phyloP scores from a whole-genome alignment of 257 asterid species.

The Solanum okadae region DNA sequence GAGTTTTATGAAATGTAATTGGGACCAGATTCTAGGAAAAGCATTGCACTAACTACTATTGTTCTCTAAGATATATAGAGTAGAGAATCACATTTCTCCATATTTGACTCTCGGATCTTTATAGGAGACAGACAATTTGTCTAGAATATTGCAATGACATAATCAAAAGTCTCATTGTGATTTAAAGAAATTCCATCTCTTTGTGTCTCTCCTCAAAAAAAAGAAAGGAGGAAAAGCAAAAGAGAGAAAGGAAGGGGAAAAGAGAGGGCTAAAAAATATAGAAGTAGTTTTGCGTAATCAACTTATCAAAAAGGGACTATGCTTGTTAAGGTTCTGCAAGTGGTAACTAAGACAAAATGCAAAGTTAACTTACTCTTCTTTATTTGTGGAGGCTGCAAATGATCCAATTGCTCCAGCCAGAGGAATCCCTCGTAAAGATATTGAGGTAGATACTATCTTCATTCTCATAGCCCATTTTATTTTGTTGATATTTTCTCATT shows the following conservation, averaged over 20 bases:
- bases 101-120: not conserved
- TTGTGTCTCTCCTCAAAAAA: not conserved
- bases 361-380: not conserved
- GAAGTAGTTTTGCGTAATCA: not conserved
- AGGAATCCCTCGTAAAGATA: slow-evolving; percentile 87
- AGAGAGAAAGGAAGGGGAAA: not conserved
- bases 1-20: not conserved
- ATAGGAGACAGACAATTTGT: not conserved
- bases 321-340: not conserved
- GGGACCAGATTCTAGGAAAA: not conserved
- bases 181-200: not conserved
- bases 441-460: slow-evolving; percentile 33
- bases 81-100: not conserved
- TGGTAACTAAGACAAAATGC: not conserved
- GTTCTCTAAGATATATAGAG: not conserved
- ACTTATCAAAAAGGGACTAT: not conserved
- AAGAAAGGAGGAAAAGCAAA: not conserved
- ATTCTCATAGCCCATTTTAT: not conserved
- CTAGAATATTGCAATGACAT: not conserved
- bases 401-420: slow-evolving; percentile 97
- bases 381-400: slow-evolving; percentile 74
- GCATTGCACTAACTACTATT: not conserved
- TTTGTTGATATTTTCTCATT: not conserved
- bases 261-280: not conserved
- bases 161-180: not conserved